These are phyloP conservation scores for Heterobasidion parviporum DNA, from an alignment of 1,284 basidiomycete genomes.

Conservation along the genomic window DNA sequence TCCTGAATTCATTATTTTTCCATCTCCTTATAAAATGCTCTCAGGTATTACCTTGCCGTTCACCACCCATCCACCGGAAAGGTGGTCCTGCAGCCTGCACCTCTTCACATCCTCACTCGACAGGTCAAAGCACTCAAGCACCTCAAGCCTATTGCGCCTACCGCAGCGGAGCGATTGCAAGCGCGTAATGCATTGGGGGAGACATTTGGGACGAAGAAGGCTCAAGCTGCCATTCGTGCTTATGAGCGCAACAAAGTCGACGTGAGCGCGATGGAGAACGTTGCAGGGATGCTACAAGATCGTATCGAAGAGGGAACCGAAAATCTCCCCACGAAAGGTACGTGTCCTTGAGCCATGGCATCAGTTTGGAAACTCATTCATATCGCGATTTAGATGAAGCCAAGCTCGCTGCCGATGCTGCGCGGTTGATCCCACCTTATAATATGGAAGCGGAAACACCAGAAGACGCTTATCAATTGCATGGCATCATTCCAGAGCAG, in stretches of 20 bases:
- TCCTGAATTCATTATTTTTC: conserved; percentile 9
- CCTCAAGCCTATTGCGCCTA: conserved; percentile 43
- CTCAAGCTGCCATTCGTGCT: conserved; percentile 76
- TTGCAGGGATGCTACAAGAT: conserved; percentile 71
- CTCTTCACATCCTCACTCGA: conserved; percentile 70
- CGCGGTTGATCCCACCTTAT: conserved; percentile 70
- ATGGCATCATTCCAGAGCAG: conserved; percentile 66
- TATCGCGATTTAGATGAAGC: conserved; percentile 44
- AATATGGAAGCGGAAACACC: conserved; percentile 57
- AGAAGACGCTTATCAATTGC: conserved; percentile 69
- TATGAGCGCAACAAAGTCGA: conserved; percentile 85
- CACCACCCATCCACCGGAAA: conserved; percentile 66
- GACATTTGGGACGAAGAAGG: conserved; percentile 90
- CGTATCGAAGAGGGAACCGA: conserved; percentile 68
- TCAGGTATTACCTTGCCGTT: conserved; percentile 59
- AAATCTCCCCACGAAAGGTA: conserved; percentile 60
- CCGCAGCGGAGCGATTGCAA: conserved; percentile 46
- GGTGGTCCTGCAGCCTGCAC: conserved; percentile 59
- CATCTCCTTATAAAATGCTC: background rate
- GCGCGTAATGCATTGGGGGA: conserved; percentile 79
- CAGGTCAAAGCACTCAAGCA: conserved; percentile 79
- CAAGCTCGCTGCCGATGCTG: conserved; percentile 50
- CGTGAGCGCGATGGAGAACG: conserved; percentile 74
- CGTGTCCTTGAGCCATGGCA: background rate
- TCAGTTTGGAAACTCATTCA: conserved; percentile 1